These are phyloP conservation scores for Coemansia sp. DNA, from an alignment of 192 early-diverging fungal species.

Conservation along the genomic window DNA sequence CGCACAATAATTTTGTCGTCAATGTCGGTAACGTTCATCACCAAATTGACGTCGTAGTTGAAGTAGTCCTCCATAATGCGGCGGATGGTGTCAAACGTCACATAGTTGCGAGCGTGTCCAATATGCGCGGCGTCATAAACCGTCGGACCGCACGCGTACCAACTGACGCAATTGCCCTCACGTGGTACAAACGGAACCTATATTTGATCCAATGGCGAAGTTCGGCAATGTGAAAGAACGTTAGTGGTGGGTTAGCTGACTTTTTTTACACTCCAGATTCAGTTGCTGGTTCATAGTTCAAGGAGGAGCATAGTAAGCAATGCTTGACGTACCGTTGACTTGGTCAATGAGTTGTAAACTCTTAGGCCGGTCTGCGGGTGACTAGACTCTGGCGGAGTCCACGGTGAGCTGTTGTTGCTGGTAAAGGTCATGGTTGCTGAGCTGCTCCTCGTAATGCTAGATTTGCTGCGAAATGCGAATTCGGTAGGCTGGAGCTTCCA, in stretches of 20 bases:
- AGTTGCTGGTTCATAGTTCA: neutral
- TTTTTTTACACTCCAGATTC: neutral
- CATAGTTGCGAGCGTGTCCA: conserved; percentile 94
- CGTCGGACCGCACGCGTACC: conserved; percentile 99
- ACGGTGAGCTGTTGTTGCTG: conserved; percentile 42
- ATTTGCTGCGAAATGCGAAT: conserved; percentile 1
- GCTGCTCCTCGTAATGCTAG: neutral
- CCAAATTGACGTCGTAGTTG: conserved; percentile 88
- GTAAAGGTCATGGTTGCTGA: conserved; percentile 32
- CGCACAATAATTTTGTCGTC: conserved; percentile 98
- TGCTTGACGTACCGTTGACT: conserved; percentile 66
- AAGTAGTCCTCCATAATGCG: conserved; percentile 95
- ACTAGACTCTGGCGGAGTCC: conserved; percentile 42
- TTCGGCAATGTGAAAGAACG: neutral
- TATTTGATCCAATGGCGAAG: neutral
- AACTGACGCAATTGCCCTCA: conserved; percentile 78
- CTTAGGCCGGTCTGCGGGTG: conserved; percentile 43
- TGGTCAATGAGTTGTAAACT: conserved; percentile 86
- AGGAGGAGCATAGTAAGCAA: neutral
- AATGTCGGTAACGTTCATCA: conserved; percentile 99
- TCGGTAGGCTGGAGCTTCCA: neutral
- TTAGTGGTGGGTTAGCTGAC: neutral
- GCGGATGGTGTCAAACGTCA: conserved; percentile 91
- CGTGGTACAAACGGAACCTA: conserved; percentile 89
- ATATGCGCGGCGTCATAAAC: conserved; percentile 96